These are phyloP conservation scores for Mortierella claussenii DNA, from an alignment of 192 early-diverging fungal genomes.

Conservation along the genomic window DNA sequence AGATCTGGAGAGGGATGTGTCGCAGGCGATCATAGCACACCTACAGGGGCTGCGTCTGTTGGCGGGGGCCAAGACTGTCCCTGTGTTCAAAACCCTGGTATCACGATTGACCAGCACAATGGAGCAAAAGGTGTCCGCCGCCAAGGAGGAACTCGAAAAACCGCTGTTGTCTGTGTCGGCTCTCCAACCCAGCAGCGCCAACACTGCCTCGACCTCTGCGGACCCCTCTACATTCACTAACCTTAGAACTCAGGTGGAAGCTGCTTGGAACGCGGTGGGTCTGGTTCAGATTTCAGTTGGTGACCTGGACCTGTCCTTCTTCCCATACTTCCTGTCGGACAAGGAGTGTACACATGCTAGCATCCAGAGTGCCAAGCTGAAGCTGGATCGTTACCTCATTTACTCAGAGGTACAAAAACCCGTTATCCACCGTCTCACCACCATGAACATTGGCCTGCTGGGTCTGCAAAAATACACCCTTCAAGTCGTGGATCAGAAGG, in stretches of 20 bases:
- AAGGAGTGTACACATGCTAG: slow-evolving; percentile 52
- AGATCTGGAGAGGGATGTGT: slow-evolving; percentile 32
- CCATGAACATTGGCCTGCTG: slow-evolving; percentile 11
- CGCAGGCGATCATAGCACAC: slow-evolving; percentile 22
- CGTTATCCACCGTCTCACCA: slow-evolving; percentile 24
- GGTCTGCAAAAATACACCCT: slow-evolving; percentile 43
- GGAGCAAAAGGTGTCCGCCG: slow-evolving; percentile 37
- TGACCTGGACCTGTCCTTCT: slow-evolving; percentile 38
- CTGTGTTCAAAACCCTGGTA: slow-evolving; percentile 43
- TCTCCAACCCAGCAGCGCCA: slow-evolving; percentile 5
- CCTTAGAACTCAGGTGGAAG: slow-evolving; percentile 4
- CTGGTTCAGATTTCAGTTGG: slow-evolving; percentile 33
- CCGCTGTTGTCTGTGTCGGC: slow-evolving; percentile 11
- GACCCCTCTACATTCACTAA: neutral
- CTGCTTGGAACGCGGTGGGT: slow-evolving; percentile 36
- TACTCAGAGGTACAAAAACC: slow-evolving; percentile 15
- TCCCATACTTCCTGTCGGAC: slow-evolving; percentile 48
- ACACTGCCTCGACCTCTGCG: neutral
- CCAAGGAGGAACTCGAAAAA: slow-evolving; percentile 43
- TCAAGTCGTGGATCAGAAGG: slow-evolving; percentile 14
- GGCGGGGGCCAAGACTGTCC: slow-evolving; percentile 41
- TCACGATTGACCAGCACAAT: slow-evolving; percentile 25
- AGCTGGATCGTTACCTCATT: slow-evolving; percentile 23
- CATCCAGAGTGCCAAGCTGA: slow-evolving; percentile 27
- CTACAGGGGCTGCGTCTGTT: slow-evolving; percentile 33